Conservation (phyloP, 2,329 filamentous ascomycete species). For the Fusarium citri region DNA sequence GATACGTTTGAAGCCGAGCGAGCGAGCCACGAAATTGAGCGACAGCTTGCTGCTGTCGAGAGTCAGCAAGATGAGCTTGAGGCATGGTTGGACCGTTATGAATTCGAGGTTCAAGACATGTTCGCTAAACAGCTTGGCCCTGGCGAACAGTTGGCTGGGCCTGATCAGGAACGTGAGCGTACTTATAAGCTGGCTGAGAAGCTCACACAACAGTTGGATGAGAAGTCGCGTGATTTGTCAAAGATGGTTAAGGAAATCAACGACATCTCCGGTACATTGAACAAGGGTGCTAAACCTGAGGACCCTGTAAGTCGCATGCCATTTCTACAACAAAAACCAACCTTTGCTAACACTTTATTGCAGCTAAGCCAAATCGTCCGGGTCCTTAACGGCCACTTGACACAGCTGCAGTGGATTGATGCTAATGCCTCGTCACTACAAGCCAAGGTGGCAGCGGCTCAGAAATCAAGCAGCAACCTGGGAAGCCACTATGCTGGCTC, state of each 20-base stretch:
- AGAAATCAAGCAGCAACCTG: constrained; percentile 78
- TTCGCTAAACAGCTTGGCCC: constrained; percentile 82
- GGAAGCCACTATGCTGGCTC: constrained; percentile 67
- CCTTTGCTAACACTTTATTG: constrained; percentile 41
- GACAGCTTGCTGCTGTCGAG: constrained; percentile 89
- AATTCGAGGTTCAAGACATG: constrained; percentile 90
- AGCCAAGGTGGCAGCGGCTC: constrained; percentile 82
- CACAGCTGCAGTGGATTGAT: constrained; percentile 94
- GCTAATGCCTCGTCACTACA: constrained; percentile 83
- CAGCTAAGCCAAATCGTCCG: constrained; percentile 95
- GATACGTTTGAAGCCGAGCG: constrained; percentile 94
- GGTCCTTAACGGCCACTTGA: constrained; percentile 92
- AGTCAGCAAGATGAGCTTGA: constrained; percentile 92
- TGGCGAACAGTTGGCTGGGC: constrained; percentile 81
- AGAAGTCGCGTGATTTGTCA: constrained; percentile 90
- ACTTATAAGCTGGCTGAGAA: constrained; percentile 98
- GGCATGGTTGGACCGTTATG: constrained; percentile 89
- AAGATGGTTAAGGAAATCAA: constrained; percentile 99
- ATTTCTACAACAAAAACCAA: constrained; percentile 10
- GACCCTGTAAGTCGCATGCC: constrained; percentile 75
- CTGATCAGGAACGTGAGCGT: constrained; percentile 94
- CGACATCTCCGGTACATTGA: constrained; percentile 86
- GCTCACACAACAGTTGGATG: constrained; percentile 87
- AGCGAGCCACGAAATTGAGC: constrained; percentile 92
- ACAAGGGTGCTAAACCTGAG: constrained; percentile 88